Conservation (phyloP, 768 basidiomycete species). For the Mrakia hoshinonis region DNA sequence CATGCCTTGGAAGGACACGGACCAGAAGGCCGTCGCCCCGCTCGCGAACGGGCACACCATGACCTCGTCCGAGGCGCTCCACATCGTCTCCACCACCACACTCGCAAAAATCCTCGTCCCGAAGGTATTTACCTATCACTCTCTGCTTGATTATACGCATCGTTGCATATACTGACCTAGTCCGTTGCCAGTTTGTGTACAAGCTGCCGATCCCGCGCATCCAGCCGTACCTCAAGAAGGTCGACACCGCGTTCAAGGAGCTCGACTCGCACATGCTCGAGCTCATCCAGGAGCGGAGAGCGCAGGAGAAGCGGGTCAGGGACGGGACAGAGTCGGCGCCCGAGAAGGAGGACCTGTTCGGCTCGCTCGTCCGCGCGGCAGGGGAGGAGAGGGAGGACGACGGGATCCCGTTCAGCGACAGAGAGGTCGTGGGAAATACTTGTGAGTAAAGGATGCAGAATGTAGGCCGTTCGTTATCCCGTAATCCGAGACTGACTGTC, state of each 20-base stretch:
- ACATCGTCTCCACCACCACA: not conserved
- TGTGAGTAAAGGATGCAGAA: not conserved
- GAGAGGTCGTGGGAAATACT: constrained; percentile 21
- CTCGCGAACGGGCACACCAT: not conserved
- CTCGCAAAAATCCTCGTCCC: constrained; percentile 2
- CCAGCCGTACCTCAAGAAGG: not conserved
- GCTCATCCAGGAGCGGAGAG: constrained; percentile 1
- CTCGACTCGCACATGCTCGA: constrained; percentile 17
- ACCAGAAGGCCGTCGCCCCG: not conserved
- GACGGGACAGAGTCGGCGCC: not conserved
- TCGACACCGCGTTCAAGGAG: constrained; percentile 17
- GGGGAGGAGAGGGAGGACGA: constrained; percentile 14
- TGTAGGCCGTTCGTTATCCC: not conserved
- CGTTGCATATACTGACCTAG: not conserved
- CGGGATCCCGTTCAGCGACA: not conserved
- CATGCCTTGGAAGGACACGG: constrained; percentile 3
- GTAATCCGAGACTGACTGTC: not conserved
- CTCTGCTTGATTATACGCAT: not conserved
- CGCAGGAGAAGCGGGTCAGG: not conserved
- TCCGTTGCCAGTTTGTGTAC: not conserved
- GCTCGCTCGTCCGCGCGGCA: not conserved
- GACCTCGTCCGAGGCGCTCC: constrained; percentile 8
- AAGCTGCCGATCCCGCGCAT: not conserved
- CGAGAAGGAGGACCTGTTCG: constrained; percentile 18
- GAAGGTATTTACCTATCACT: not conserved